Conservation (phyloP, 345 rosid genomes). For the Salix exigua region DNA sequence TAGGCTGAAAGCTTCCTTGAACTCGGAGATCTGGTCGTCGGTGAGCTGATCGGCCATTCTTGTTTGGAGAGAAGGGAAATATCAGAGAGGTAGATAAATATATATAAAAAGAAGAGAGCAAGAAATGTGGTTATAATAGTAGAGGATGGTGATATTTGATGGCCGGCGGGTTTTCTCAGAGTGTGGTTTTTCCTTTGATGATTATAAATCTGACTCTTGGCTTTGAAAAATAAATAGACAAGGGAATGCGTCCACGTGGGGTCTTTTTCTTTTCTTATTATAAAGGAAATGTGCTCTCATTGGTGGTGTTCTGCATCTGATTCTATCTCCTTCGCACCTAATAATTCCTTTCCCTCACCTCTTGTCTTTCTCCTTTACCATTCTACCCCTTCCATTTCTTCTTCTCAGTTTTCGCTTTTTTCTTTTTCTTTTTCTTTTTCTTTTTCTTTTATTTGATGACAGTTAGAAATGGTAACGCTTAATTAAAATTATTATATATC, state of each 20-base stretch:
- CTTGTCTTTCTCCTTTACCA: background rate
- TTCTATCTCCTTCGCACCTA: background rate
- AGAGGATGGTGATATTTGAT: background rate
- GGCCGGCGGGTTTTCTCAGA: background rate
- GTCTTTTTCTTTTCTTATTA: background rate
- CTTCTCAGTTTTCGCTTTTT: background rate
- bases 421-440: too few species aligned
- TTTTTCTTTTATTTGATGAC: too few species aligned
- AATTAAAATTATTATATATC: too few species aligned
- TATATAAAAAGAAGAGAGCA: background rate
- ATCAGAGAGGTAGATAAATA: background rate
- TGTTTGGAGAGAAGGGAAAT: background rate
- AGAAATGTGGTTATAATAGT: background rate
- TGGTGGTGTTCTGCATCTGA: background rate
- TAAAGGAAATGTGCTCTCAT: background rate
- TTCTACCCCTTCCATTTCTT: background rate
- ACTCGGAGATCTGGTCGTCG: conserved; percentile 29
- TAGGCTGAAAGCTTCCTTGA: conserved; percentile 28
- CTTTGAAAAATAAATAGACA: conserved; percentile 16
- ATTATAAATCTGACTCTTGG: background rate
- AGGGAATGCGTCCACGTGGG: background rate
- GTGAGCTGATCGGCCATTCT: conserved; percentile 29
- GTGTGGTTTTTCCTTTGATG: background rate
- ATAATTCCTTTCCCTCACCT: background rate
- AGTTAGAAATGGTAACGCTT: too few species aligned